Base-by-base conservation (phyloP, 2,329 filamentous ascomycete species). In the Mollisiaceae sp. region DNA sequence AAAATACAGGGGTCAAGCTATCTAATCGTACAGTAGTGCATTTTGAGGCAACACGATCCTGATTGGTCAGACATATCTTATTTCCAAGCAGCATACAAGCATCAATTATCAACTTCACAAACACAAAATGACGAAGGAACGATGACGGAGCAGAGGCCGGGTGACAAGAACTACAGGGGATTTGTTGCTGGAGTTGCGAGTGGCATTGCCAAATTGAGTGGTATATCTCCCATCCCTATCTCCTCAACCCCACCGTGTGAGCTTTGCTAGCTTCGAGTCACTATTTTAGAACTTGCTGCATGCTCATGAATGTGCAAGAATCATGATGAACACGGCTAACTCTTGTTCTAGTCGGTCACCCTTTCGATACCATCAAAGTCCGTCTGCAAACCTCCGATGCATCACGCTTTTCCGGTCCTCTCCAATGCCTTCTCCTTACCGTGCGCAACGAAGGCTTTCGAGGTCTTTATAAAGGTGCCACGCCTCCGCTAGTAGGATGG, bases 121-220 rank as follows among this genome's bases (percentile, higher is more conserved):
- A 36, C 12, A 60, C 36, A 27, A 62, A 35, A 68, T 68, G 63
- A 61, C 63, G 60, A 35, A 54, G 60, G 41, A 43, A 70, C 60
- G 60, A 66, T 68, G 67, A 67, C 64, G 62, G 72, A 73, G 56
- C 71, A 74, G 70, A 69, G 71, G 64, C 69, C 67, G 64, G 70
- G 67, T 41, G 64, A 65, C 95, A 70, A 72, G 62, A 76, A 76
- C 56, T 98, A 97, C 82, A 94, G 92, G 75, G 95, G 94, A n/a
- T 99, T 98, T 77, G 92, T 97, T 35, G 95, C 92, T 0, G 95
- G 95, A n/a, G 88, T 97, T 8, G 97, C 97, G 76, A 97, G 92
- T 43, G 95, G 95, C 27, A 90, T 98, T 74, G 89, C 94, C 65
- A 98, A 98, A 81, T 82, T 97, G 65, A 88, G 86, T 74, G 92